Percentiles rank a stretch among this genome's conserved stretches.
Conservation (phyloP, 176 grass and related monocot species). For the Avena atlantica region DNA sequence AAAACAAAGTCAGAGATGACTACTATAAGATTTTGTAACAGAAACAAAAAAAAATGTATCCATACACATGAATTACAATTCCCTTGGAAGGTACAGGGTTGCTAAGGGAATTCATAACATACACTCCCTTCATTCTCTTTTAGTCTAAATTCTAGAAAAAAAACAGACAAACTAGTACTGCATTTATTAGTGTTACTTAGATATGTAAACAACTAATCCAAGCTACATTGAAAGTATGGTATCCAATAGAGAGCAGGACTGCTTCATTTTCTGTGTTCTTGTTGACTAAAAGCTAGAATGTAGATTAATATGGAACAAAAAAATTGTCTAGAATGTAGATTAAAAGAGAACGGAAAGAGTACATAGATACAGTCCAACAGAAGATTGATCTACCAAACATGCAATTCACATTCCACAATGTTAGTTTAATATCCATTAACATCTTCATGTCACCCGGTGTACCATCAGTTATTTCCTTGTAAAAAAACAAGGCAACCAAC, state of each 20-base stretch:
- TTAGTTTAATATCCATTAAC: not conserved
- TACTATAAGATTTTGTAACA: not conserved
- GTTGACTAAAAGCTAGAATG: no score
- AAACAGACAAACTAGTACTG: no score
- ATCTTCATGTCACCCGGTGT: not conserved
- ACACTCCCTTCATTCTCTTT: no score
- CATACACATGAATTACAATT: constrained; percentile 13
- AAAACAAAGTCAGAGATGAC: constrained; percentile 22
- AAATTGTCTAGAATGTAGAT: no score
- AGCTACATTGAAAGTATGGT: no score
- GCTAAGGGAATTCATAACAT: not conserved
- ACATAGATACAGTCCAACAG: constrained; percentile 9
- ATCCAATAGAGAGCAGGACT: no score
- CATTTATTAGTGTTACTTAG: no score
- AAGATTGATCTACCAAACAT: constrained; percentile 17
- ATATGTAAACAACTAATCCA: no score
- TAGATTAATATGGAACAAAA: no score
- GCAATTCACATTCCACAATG: not conserved
- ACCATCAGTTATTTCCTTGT: constrained; percentile 8
- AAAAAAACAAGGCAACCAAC: not conserved
- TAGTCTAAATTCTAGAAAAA: no score
- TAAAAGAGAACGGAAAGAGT: not conserved
- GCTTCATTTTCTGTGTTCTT: no score
- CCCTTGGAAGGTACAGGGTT: constrained; percentile 27
- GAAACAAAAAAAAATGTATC: constrained; percentile 25